Conservation (phyloP, 441 rosid genomes). For the Cnidoscolus chayamansa region DNA sequence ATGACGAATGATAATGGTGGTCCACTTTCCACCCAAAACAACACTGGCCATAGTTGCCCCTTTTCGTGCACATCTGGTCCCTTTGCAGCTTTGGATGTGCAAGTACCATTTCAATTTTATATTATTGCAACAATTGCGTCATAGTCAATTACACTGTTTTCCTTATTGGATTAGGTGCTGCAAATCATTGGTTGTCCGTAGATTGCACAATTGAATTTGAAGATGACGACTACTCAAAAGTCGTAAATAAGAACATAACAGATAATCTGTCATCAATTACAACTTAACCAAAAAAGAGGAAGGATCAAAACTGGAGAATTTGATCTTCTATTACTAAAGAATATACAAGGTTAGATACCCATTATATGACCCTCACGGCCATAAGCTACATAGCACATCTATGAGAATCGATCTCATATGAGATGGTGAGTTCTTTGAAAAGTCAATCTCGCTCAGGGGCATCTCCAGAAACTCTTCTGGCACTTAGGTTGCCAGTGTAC, state of each 20-base stretch:
- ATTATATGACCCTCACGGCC: slow-evolving; percentile 17
- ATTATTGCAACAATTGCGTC: too few relatives aligned
- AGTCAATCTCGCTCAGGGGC: slow-evolving; percentile 80
- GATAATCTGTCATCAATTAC: slow-evolving; percentile 17
- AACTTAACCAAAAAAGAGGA: slow-evolving; percentile 7
- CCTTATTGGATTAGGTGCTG: background rate
- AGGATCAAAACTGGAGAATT: slow-evolving; percentile 31
- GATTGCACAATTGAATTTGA: background rate
- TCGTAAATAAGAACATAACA: background rate
- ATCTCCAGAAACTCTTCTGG: slow-evolving; percentile 60
- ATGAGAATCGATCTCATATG: background rate
- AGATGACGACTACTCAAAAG: background rate
- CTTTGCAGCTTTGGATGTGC: too few relatives aligned
- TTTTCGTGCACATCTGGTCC: too few relatives aligned
- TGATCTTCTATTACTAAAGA: slow-evolving; percentile 34
- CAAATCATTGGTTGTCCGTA: background rate
- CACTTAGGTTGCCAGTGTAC: slow-evolving; percentile 64
- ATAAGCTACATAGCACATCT: background rate
- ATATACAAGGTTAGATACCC: slow-evolving; percentile 36
- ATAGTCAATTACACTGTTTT: too few relatives aligned
- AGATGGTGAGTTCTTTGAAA: slow-evolving; percentile 4
- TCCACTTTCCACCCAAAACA: too few relatives aligned
- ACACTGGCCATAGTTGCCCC: too few relatives aligned
- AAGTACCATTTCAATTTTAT: too few relatives aligned
- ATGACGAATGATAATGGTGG: too few relatives aligned